These are phyloP conservation scores for Neobulgaria alba DNA, from an alignment of 2,329 filamentous ascomycete species.

Conservation along the genomic window DNA sequence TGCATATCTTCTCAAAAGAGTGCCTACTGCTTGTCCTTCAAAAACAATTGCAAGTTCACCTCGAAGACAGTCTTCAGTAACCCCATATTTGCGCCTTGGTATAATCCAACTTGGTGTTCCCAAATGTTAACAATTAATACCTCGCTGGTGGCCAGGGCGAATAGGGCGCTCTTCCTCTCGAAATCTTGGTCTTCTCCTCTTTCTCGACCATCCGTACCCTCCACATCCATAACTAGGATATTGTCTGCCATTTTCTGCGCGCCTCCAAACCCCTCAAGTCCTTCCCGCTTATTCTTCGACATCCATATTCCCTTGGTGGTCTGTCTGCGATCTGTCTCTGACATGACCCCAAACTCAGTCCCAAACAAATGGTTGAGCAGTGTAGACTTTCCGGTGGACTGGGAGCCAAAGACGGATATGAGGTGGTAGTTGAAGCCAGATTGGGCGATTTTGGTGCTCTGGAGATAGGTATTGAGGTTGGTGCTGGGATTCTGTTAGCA, in stretches of 20 bases:
- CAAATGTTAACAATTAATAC: conserved; percentile 98
- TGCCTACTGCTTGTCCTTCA: conserved; percentile 84
- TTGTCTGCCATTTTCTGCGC: conserved; percentile 79
- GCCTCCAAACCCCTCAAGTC: conserved; percentile 35
- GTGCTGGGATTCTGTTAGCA: conserved; percentile 41
- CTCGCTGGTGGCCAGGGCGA: conserved; percentile 94
- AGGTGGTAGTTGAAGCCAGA: conserved; percentile 98
- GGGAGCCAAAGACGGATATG: conserved; percentile 96
- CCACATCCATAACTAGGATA: conserved; percentile 98
- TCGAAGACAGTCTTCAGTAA: conserved; percentile 98
- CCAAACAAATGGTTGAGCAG: conserved; percentile 93
- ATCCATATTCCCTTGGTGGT: conserved; percentile 99
- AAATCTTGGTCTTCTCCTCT: conserved; percentile 98
- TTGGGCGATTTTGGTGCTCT: conserved; percentile 68
- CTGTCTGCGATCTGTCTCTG: conserved; percentile 85
- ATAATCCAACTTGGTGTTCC: conserved; percentile 97
- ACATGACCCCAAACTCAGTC: conserved; percentile 96
- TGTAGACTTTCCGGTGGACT: conserved; percentile 97
- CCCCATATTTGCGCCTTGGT: conserved; percentile 98
- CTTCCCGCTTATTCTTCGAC: conserved; percentile 80
- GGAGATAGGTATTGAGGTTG: conserved; percentile 74
- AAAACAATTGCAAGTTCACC: conserved; percentile 92
- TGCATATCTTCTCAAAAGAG: conserved; percentile 4
- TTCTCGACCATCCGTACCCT: conserved; percentile 93
- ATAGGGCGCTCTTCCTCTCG: conserved; percentile 94